Percentiles rank a stretch among this genome's conserved stretches.
Evolutionary conservation across 1,139 yeast genomes (phyloP).

Genomic region (Candida buenavistaensis): DNA sequence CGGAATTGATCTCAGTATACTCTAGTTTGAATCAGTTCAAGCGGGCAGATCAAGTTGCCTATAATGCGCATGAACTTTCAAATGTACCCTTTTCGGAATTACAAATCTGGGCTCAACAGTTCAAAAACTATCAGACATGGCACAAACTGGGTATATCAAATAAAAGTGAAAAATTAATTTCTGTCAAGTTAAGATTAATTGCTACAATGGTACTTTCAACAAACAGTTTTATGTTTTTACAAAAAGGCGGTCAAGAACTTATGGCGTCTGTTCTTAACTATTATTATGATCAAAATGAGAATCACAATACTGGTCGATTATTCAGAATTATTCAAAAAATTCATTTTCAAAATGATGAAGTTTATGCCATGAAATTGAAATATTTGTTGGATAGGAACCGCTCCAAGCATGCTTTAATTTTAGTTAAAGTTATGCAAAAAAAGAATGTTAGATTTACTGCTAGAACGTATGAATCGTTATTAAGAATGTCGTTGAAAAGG

Average conservation of each 20-base stretch:
- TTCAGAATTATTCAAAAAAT: no score
- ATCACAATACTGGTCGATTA: no score
- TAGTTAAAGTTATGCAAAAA: constrained; percentile 6
- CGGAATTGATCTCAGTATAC: constrained; percentile 27
- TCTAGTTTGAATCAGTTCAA: constrained; percentile 32
- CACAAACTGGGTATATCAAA: no score
- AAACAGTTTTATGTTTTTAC: no score
- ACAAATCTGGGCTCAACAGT: constrained; percentile 29
- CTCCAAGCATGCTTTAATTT: constrained; percentile 1
- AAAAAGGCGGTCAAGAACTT: no score
- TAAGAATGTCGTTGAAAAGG: constrained; percentile 1
- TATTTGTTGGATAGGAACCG: background rate
- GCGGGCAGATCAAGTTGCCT: constrained; percentile 30
- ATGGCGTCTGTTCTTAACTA: no score
- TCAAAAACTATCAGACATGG: constrained; percentile 37
- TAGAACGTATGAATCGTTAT: constrained; percentile 5
- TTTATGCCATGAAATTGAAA: constrained; percentile 4
- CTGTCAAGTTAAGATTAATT: no score
- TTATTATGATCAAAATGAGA: no score
- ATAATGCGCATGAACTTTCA: constrained; percentile 30
- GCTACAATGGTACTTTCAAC: no score
- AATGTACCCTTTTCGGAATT: constrained; percentile 31
- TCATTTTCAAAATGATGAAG: background rate
- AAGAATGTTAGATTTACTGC: constrained; percentile 5
- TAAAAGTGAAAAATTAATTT: no score